Conservation (phyloP, 2,329 filamentous ascomycete genomes). For the Didymella glomerata region DNA sequence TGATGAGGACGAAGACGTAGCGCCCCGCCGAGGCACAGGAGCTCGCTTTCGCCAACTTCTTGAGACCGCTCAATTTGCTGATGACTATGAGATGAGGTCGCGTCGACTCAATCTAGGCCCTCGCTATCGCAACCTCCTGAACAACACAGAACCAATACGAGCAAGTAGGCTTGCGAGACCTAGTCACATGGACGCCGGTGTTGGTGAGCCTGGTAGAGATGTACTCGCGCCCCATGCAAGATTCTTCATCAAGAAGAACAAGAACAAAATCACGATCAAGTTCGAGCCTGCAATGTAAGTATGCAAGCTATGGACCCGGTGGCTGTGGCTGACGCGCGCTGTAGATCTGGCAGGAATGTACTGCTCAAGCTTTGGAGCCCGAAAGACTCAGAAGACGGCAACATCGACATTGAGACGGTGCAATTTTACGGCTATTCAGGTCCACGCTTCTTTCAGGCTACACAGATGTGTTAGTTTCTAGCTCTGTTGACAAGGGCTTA, state of each 20-base stretch:
- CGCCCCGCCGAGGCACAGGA: slow-evolving; percentile 31
- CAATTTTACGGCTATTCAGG: slow-evolving; percentile 85
- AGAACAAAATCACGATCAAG: slow-evolving; percentile 84
- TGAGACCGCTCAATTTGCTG: slow-evolving; percentile 27
- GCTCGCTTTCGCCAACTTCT: slow-evolving; percentile 37
- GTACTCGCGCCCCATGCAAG: slow-evolving; percentile 77
- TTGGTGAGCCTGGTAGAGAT: slow-evolving; percentile 25
- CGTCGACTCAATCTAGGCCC: slow-evolving; percentile 13
- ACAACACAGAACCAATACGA: slow-evolving; percentile 38
- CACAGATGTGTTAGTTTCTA: slow-evolving; percentile 56
- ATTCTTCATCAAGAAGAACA: slow-evolving; percentile 84
- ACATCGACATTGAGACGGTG: slow-evolving; percentile 90
- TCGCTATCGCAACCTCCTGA: slow-evolving; percentile 15
- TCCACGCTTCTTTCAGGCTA: slow-evolving; percentile 80
- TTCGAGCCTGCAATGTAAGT: slow-evolving; percentile 79
- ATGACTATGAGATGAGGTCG: slow-evolving; percentile 42
- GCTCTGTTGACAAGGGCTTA: not conserved
- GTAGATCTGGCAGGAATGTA: slow-evolving; percentile 78
- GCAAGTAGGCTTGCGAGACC: slow-evolving; percentile 41
- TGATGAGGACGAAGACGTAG: slow-evolving; percentile 50
- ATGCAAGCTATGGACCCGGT: accelerated
- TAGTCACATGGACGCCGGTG: slow-evolving; percentile 44
- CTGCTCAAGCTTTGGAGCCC: slow-evolving; percentile 91
- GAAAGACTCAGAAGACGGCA: slow-evolving; percentile 66
- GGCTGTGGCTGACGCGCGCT: not conserved